Percentiles rank a stretch among this genome's conserved stretches.
Evolutionary conservation across 78 protist genomes (phyloP).

Genomic region (Dictyostelium firmibasis): DNA sequence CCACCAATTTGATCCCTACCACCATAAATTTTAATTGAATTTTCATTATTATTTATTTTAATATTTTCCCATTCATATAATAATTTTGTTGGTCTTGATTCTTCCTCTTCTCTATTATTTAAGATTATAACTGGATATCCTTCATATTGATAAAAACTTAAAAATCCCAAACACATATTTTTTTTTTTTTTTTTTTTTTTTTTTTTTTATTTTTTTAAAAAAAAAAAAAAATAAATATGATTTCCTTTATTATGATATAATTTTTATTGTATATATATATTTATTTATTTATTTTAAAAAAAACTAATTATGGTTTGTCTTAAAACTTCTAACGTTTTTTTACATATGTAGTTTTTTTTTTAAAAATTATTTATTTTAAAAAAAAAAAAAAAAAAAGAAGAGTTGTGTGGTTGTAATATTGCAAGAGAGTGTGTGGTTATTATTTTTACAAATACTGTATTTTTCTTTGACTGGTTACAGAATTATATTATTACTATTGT

Average conservation of each 20-base stretch:
- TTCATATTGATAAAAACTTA: neutral
- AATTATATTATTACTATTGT: too few species aligned
- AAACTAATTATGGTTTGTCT: too few species aligned
- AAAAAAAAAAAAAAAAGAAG: too few species aligned
- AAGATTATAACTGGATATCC: constrained; percentile 9
- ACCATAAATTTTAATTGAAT: neutral
- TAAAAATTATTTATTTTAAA: too few species aligned
- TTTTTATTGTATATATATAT: neutral
- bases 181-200: neutral
- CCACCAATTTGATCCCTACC: constrained; percentile 1
- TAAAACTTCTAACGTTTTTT: too few species aligned
- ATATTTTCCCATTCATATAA: neutral
- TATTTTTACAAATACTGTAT: too few species aligned
- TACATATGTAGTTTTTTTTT: too few species aligned
- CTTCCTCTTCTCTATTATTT: constrained; percentile 23
- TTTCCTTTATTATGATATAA: too few species aligned
- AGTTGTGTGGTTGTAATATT: too few species aligned
- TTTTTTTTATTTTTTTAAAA: neutral
- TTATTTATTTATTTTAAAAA: neutral
- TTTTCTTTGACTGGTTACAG: too few species aligned
- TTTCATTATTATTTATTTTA: neutral
- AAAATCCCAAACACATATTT: constrained; percentile 8
- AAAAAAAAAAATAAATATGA: too few species aligned
- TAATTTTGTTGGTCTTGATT: constrained; percentile 14
- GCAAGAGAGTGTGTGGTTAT: too few species aligned